Conservation (phyloP, 805 yeast genomes). For the Peterozyma toletana region DNA sequence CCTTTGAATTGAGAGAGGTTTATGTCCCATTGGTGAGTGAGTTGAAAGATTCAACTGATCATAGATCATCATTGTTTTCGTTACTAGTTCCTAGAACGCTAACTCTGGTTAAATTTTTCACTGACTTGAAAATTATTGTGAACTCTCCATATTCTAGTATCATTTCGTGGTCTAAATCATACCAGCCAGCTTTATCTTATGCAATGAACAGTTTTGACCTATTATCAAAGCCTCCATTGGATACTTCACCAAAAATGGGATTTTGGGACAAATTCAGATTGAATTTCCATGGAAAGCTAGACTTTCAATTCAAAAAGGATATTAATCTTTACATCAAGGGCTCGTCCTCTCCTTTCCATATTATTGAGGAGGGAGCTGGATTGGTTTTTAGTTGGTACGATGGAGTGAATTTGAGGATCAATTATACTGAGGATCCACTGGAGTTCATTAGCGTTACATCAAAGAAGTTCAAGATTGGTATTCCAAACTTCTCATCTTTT, state of each 20-base stretch:
- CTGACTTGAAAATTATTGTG: constrained; percentile 50
- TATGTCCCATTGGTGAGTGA: constrained; percentile 57
- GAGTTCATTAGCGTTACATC: constrained; percentile 61
- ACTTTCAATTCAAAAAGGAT: constrained; percentile 32
- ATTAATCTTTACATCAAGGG: constrained; percentile 64
- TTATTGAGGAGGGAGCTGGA: constrained; percentile 66
- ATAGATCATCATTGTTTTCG: constrained; percentile 33
- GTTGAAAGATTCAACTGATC: constrained; percentile 26
- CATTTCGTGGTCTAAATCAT: constrained; percentile 79
- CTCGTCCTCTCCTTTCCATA: constrained; percentile 68
- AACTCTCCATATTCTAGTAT: constrained; percentile 52
- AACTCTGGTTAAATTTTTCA: constrained; percentile 64
- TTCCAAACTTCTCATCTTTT: background rate
- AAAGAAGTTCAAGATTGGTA: background rate
- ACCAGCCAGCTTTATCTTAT: constrained; percentile 79
- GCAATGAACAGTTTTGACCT: constrained; percentile 71
- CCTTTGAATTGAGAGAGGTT: constrained; percentile 36
- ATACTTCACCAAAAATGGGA: constrained; percentile 78
- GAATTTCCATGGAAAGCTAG: constrained; percentile 67
- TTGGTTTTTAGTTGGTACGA: constrained; percentile 68
- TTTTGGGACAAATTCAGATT: constrained; percentile 88
- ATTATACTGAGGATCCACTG: constrained; percentile 61
- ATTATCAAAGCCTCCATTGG: constrained; percentile 85
- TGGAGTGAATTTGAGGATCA: constrained; percentile 51
- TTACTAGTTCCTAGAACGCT: constrained; percentile 69